Evolutionary conservation across 345 rosid species (phyloP).

Genomic region (Melaleuca alternifolia): DNA sequence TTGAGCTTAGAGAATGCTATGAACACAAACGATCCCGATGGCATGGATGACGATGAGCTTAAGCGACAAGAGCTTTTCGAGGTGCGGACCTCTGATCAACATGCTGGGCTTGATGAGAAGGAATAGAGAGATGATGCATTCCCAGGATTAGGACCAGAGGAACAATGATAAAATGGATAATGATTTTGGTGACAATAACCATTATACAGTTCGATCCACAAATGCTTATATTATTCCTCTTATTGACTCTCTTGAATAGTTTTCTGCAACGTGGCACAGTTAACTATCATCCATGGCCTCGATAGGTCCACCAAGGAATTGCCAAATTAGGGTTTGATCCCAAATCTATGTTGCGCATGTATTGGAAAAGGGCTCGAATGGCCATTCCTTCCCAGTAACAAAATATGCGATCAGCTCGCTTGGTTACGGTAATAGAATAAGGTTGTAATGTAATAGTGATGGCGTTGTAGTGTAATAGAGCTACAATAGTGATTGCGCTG

Average conservation of each 20-base stretch:
- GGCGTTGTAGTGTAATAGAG: background rate
- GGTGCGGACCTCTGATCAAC: background rate
- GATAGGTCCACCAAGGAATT: background rate
- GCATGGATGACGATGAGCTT: background rate
- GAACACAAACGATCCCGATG: background rate
- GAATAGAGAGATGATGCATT: background rate
- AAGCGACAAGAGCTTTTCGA: background rate
- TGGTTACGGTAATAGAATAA: background rate
- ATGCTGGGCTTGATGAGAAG: background rate
- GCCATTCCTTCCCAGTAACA: background rate
- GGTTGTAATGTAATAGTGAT: background rate
- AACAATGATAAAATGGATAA: background rate
- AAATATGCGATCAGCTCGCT: background rate
- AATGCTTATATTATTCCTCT: background rate
- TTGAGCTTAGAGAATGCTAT: background rate
- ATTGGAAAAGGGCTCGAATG: background rate
- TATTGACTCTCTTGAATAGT: background rate
- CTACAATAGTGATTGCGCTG: background rate
- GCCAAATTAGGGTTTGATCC: slow-evolving; percentile 2
- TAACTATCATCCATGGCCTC: background rate
- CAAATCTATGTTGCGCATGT: slow-evolving; percentile 33
- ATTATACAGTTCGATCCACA: background rate
- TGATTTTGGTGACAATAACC: background rate
- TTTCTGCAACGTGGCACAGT: background rate
- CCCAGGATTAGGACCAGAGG: background rate